A percentile compares a stretch with the other conserved stretches of the same genome.
Conservation (phyloP, 805 yeast species). For the Pichia scutulata region DNA sequence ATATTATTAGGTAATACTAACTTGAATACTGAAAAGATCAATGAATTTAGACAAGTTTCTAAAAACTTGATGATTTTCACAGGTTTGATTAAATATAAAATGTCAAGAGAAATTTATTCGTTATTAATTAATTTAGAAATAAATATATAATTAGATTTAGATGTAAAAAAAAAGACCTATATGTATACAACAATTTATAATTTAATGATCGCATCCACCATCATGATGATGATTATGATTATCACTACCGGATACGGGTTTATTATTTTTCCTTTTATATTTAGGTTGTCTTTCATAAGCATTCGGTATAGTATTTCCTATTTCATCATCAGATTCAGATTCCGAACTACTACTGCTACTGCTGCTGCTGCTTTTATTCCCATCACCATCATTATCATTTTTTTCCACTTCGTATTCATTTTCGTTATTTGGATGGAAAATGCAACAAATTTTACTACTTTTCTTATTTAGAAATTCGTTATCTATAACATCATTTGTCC, state of each 20-base stretch:
- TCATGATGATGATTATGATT: slow-evolving; percentile 6
- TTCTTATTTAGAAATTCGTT: slow-evolving; percentile 85
- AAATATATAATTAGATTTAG: slow-evolving; percentile 16
- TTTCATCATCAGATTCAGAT: slow-evolving; percentile 13
- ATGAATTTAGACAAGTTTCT: slow-evolving; percentile 53
- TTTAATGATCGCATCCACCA: neutral
- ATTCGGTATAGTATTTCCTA: slow-evolving; percentile 36
- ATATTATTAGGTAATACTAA: slow-evolving; percentile 29
- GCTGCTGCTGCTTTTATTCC: neutral
- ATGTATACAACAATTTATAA: neutral
- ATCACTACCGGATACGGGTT: slow-evolving; percentile 5
- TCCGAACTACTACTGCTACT: slow-evolving; percentile 11
- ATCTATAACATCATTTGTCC: slow-evolving; percentile 84
- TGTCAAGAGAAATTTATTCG: slow-evolving; percentile 81
- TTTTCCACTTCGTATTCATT: slow-evolving; percentile 27
- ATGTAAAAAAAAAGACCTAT: too few relatives aligned
- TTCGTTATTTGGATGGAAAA: slow-evolving; percentile 72
- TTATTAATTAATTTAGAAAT: slow-evolving; percentile 57
- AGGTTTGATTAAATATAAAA: slow-evolving; percentile 87
- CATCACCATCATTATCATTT: neutral
- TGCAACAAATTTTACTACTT: slow-evolving; percentile 84
- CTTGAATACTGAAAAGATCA: slow-evolving; percentile 46
- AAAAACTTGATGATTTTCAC: slow-evolving; percentile 90
- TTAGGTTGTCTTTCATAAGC: slow-evolving; percentile 87
- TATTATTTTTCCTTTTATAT: slow-evolving; percentile 29